These are phyloP conservation scores for Casaregolazyma suthepensis DNA, from an alignment of 1,139 yeast genomes.

Conservation along the genomic window DNA sequence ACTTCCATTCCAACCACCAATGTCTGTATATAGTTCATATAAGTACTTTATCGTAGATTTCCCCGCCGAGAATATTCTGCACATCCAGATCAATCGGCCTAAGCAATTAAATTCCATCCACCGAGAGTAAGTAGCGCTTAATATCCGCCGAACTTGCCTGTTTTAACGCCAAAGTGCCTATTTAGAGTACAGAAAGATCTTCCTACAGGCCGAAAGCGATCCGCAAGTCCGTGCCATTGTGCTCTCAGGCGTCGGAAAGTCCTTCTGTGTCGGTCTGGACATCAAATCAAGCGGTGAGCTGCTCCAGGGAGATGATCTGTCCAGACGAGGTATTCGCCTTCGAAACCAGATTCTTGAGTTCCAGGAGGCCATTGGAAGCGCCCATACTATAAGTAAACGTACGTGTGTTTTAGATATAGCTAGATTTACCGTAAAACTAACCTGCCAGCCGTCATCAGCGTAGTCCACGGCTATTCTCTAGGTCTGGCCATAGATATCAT, in stretches of 20 bases:
- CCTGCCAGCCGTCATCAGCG: constrained; percentile 37
- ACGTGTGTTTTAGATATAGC: constrained; percentile 8
- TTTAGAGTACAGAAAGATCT: constrained; percentile 49
- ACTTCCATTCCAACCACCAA: neutral
- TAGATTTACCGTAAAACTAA: neutral
- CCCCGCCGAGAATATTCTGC: constrained; percentile 44
- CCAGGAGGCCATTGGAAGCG: constrained; percentile 45
- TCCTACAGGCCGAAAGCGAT: constrained; percentile 43
- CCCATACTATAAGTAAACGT: constrained; percentile 31
- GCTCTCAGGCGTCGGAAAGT: constrained; percentile 52
- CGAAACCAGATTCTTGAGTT: constrained; percentile 41
- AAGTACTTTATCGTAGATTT: constrained; percentile 18
- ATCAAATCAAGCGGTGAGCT: constrained; percentile 28
- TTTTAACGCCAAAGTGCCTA: constrained; percentile 37
- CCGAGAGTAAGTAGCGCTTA: constrained; percentile 30
- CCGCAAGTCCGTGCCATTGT: constrained; percentile 49
- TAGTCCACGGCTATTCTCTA: constrained; percentile 42
- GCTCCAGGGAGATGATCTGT: constrained; percentile 27
- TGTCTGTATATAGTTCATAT: constrained; percentile 15
- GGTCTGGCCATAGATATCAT: constrained; percentile 71
- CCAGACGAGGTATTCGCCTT: constrained; percentile 33
- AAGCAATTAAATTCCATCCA: constrained; percentile 55
- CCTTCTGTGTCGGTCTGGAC: constrained; percentile 64
- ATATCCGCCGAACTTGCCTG: constrained; percentile 5
- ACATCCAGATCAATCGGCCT: constrained; percentile 62